Base-by-base conservation (phyloP, 2,329 filamentous ascomycete species). In the Ophiostoma ulmi region DNA sequence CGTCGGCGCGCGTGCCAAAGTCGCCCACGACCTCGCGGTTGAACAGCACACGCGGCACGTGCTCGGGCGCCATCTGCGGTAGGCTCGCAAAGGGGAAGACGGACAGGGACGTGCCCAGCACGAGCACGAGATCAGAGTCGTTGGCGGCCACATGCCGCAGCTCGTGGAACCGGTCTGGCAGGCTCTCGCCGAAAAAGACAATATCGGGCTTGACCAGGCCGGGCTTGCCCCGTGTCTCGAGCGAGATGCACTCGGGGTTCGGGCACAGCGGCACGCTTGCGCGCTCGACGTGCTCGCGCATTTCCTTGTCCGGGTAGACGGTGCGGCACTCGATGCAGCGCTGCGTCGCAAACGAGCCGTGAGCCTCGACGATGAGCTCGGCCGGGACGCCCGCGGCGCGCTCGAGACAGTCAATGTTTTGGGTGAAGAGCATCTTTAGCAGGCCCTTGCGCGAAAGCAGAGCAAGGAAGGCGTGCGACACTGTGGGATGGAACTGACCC, bases 321-420 rank as follows among this genome's bases (percentile, higher is more conserved):
- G 67, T 81, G 77, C 89, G 88, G 83, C 95, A 99, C 35, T 97
- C 93, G 76, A 98, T 94, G 79, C 95, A 99, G 74, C 90, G 87
- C 80, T 98, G 94, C 0, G 87, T 88, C 31, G 94, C 94, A 78
- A 98, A 99, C 78, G 93, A 97, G 65, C 95, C 95, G 79, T 99
- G 95, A 0, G 95, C 95, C 80, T 98, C 94, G 41, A 99, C 85
- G 68, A 99, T 94, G 79, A 87, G 89, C 1, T 94, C 88, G 0
- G 83, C 85, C 0, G 93, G 91, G 0, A 99, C 89, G 36, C 95
- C 95, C 14, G 94, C 95, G 75, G 87, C 85, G 31, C 94, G 88
- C 80, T 99, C 95, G 14, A 99, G 85, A 76, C 93, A 97, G 81
- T 99, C 95, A 75, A 99, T 98, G 77, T 99, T 99, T 78, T 99